These are phyloP conservation scores for Euptelea pleiosperma DNA, from an alignment of 164 flowering plant species.

Conservation along the genomic window DNA sequence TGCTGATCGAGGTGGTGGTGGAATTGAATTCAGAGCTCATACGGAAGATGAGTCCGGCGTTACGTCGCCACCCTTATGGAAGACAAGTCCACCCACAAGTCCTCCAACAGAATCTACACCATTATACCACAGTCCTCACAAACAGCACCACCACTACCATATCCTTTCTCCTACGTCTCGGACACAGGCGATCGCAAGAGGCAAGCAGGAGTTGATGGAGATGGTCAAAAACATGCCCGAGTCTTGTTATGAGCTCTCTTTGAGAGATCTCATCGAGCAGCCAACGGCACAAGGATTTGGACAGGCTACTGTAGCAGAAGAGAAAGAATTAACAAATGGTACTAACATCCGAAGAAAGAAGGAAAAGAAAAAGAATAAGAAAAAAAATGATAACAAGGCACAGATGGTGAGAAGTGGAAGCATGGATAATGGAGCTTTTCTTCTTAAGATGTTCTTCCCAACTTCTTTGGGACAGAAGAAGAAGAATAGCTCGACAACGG, in stretches of 20 bases:
- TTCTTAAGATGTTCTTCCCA: slow-evolving; percentile 67
- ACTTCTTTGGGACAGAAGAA: slow-evolving; percentile 28
- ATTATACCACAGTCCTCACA: slow-evolving; percentile 17
- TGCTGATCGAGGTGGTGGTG: background rate
- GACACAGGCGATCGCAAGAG: slow-evolving; percentile 43
- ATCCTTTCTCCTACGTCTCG: slow-evolving; percentile 31
- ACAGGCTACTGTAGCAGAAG: slow-evolving; percentile 8
- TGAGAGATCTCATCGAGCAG: slow-evolving; percentile 62
- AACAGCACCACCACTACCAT: background rate
- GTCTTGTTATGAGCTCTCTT: slow-evolving; percentile 63
- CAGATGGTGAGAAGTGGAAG: slow-evolving; percentile 29
- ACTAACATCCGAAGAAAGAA: background rate
- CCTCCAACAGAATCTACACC: slow-evolving; percentile 25
- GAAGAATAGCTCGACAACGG: slow-evolving; percentile 15
- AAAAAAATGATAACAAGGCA: background rate
- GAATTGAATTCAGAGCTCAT: slow-evolving; percentile 17
- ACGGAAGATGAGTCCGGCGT: slow-evolving; percentile 26
- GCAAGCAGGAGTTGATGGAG: slow-evolving; percentile 68
- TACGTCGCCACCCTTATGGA: slow-evolving; percentile 58
- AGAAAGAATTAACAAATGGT: slow-evolving; percentile 3
- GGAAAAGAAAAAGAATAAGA: slow-evolving; percentile 19
- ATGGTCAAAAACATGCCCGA: slow-evolving; percentile 70
- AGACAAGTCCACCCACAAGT: slow-evolving; percentile 18
- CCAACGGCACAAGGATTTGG: slow-evolving; percentile 7
- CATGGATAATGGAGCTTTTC: slow-evolving; percentile 38